Percentiles rank a stretch among this genome's conserved stretches.
Evolutionary conservation across 2,329 filamentous ascomycete species (phyloP).

Genomic region (Fusarium graminum): DNA sequence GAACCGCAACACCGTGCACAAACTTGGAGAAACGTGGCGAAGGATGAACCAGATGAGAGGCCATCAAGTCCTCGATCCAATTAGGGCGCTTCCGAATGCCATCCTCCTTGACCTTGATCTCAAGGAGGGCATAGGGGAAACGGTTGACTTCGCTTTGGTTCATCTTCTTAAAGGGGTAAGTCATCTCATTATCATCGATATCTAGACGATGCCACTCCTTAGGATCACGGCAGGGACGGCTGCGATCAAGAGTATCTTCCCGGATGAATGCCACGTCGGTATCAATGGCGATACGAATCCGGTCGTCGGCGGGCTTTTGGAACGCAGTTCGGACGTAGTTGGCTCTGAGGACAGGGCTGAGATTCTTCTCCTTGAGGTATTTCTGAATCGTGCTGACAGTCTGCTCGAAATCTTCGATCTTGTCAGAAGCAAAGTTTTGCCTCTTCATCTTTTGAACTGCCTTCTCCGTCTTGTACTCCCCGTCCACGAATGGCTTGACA

Average conservation of each 20-base stretch:
- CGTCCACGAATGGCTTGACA: constrained; percentile 85
- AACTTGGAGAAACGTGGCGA: constrained; percentile 96
- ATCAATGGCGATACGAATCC: constrained; percentile 91
- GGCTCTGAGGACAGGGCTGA: constrained; percentile 88
- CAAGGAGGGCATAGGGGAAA: constrained; percentile 91
- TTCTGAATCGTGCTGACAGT: constrained; percentile 82
- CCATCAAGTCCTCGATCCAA: constrained; percentile 94
- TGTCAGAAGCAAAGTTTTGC: constrained; percentile 74
- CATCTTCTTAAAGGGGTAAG: constrained; percentile 88
- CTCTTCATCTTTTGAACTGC: constrained; percentile 87
- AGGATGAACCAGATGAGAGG: constrained; percentile 90
- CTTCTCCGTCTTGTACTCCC: constrained; percentile 93
- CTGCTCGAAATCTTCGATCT: constrained; percentile 76
- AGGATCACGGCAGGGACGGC: constrained; percentile 89
- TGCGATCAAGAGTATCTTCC: constrained; percentile 79
- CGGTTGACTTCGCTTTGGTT: constrained; percentile 91
- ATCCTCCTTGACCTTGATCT: constrained; percentile 87
- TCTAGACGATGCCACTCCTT: constrained; percentile 91
- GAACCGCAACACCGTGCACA: constrained; percentile 88
- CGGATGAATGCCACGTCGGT: constrained; percentile 91
- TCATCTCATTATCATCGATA: constrained; percentile 85
- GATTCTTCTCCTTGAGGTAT: constrained; percentile 80
- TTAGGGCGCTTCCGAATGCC: constrained; percentile 76
- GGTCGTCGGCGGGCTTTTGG: constrained; percentile 93
- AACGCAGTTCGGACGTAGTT: constrained; percentile 96